Percentiles rank a stretch among this genome's conserved stretches.
phyloP scores from a whole-genome alignment of 2,329 filamentous ascomycete genomes.

The Colletotrichum tamarilloi region DNA sequence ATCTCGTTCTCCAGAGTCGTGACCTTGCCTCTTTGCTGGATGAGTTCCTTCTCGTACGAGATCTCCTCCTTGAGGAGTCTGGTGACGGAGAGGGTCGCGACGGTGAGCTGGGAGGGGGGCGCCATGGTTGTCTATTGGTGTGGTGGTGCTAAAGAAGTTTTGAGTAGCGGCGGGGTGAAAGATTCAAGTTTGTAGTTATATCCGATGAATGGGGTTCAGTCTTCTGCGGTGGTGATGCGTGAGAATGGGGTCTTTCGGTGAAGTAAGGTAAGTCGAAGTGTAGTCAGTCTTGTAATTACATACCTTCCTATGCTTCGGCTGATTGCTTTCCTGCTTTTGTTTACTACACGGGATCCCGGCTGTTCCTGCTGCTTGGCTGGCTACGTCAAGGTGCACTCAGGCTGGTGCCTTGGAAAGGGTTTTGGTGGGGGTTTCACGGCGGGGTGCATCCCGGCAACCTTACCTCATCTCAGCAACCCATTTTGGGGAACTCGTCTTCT shows the following conservation, averaged over 20 bases:
- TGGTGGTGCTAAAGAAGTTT: neutral
- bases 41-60: constrained; percentile 89
- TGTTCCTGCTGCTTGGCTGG: constrained; percentile 23
- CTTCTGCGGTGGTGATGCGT: neutral
- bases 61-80: constrained; percentile 92
- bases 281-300: neutral
- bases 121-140: constrained; percentile 68
- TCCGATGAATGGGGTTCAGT: too few relatives aligned
- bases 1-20: constrained; percentile 73
- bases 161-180: neutral
- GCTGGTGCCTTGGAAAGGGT: constrained; percentile 29
- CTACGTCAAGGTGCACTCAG: constrained; percentile 25
- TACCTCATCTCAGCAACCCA: constrained; percentile 39
- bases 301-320: neutral
- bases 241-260: neutral
- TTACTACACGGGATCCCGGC: constrained; percentile 31
- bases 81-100: constrained; percentile 81
- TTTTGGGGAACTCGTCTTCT: neutral
- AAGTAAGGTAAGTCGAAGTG: neutral
- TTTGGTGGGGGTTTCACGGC: constrained; percentile 25
- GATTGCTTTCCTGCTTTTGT: constrained; percentile 28
- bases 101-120: constrained; percentile 78
- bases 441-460: constrained; percentile 21
- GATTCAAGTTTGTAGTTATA: neutral
- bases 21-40: constrained; percentile 78